Base-by-base conservation (phyloP, 805 yeast genomes). In the Candida piceae region DNA sequence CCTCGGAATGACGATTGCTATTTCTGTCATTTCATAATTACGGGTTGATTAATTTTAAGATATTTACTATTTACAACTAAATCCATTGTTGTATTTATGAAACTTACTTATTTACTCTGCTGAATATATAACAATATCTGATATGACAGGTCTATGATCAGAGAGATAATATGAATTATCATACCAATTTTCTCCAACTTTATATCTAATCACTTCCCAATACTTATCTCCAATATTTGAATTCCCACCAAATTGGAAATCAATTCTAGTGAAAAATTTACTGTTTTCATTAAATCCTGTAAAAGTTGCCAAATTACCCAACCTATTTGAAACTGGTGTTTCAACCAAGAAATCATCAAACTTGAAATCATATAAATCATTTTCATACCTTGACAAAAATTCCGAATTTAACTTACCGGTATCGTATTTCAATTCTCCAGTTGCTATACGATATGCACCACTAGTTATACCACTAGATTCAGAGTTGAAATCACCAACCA, bases 401-500 rank as follows among this genome's bases (percentile, higher is more conserved):
- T 46, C 46, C 1, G 44, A 12, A 34, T 58, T 46, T n/a, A 55
- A 36, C 7, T 18, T 7, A 15, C 23, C 13, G 5, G 12, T 18
- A 5, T 45, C 22, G 25, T 32, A 35, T 5, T 38, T 39, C 23
- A 23, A 13, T 1, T 36, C 46, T 3, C 62, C 57, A 3, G 64
- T 57, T 9, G 56, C 48, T 7, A 57, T 45, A 5, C 48, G 29
- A 42, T 65, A 58, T 19, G 62, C 69, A 19, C 52, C 55, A 36
- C 56, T 60, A 0, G 66, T 63, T 8, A 54, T 62, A 13, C 69
- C 72, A n/a, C 54, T 44, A 1, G 71, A 67, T 35, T 64, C 60
- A 25, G 78, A 67, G 48, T 78, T 78, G 58, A 78, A 72, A 50
- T 76, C 82, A 3, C 83, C 83, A 12, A 66, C 57, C n/a, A 77